Conservation (phyloP, 2,329 filamentous ascomycete genomes). For the Trichoderma breve region DNA sequence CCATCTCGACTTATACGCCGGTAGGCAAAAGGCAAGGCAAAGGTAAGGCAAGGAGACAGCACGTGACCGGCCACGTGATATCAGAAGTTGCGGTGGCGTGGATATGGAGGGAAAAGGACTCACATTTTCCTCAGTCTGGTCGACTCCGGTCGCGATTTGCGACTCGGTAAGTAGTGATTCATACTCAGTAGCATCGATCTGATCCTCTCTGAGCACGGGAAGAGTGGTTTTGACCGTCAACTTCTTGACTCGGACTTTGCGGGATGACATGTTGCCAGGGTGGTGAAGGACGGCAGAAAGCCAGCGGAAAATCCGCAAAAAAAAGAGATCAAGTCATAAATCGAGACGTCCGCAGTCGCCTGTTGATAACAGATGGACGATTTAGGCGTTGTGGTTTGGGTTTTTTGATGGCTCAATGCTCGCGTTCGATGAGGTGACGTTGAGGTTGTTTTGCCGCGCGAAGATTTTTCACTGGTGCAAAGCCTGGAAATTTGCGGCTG, state of each 20-base stretch:
- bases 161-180: constrained; percentile 79
- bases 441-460: constrained; percentile 54
- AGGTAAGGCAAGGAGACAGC: constrained; percentile 32
- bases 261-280: constrained; percentile 56
- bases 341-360: constrained; percentile 53
- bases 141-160: constrained; percentile 93
- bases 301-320: constrained; percentile 59
- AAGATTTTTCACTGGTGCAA: constrained; percentile 52
- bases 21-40: constrained; percentile 20
- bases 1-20: neutral
- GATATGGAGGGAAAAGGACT: constrained; percentile 45
- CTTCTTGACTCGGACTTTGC: constrained; percentile 82
- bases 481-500: constrained; percentile 27
- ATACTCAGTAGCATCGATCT: constrained; percentile 84
- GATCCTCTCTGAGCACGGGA: constrained; percentile 81
- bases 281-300: constrained; percentile 39
- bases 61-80: constrained; percentile 52
- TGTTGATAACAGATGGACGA: constrained; percentile 50
- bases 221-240: constrained; percentile 87
- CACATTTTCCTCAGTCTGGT: constrained; percentile 96
- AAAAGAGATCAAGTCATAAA: constrained; percentile 65
- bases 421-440: constrained; percentile 54
- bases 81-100: constrained; percentile 32
- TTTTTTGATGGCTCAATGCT: constrained; percentile 55
- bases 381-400: constrained; percentile 48